These are phyloP conservation scores for Neurospora pannonica DNA, from an alignment of 495 filamentous ascomycete genomes.

Conservation along the genomic window DNA sequence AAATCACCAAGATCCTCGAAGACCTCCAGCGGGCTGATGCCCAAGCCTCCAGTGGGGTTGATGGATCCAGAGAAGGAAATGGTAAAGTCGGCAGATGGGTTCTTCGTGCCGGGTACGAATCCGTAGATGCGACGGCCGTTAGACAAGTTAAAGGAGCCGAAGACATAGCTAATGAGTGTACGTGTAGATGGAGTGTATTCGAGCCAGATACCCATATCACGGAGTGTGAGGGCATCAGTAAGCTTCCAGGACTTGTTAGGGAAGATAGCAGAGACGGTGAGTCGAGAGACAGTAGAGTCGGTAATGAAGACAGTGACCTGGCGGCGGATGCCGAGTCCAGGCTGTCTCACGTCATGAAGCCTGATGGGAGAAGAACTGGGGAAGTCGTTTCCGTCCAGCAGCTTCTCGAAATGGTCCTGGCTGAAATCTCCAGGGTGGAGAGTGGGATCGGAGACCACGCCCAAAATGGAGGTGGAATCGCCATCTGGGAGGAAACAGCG, in stretches of 20 bases:
- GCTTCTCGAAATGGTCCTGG: background rate
- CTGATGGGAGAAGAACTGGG: background rate
- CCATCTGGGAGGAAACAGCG: background rate
- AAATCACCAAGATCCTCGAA: background rate
- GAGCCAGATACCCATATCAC: background rate
- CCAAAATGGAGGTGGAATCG: background rate
- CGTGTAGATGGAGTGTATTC: background rate
- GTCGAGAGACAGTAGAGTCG: background rate
- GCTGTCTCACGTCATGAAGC: background rate
- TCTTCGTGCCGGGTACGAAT: background rate
- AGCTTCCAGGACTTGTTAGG: background rate
- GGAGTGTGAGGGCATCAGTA: background rate
- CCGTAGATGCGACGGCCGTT: background rate
- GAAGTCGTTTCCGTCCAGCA: background rate
- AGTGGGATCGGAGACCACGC: background rate
- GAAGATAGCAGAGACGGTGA: background rate
- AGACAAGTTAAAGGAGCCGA: background rate
- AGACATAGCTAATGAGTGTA: background rate
- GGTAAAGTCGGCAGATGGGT: background rate
- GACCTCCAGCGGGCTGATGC: background rate
- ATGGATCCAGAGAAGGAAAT: background rate
- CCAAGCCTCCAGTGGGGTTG: background rate
- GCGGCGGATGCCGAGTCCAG: background rate
- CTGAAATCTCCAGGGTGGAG: background rate
- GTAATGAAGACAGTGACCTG: background rate